A percentile compares a stretch with the other conserved stretches of the same genome.
These are phyloP conservation scores for Wickerhamomyces kurtzmanii DNA, from an alignment of 805 yeast genomes.

Conservation along the genomic window DNA sequence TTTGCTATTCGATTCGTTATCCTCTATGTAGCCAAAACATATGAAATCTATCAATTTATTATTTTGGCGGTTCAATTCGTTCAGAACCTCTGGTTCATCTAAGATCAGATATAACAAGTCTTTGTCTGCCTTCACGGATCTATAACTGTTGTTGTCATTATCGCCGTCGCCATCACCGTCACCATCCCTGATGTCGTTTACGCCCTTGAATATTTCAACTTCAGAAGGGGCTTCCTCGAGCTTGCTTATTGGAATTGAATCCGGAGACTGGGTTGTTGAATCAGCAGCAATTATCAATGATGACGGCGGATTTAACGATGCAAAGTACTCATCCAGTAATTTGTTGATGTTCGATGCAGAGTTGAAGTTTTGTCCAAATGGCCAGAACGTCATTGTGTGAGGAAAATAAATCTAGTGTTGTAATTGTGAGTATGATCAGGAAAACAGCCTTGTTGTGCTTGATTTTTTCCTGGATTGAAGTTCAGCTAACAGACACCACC, in stretches of 20 bases:
- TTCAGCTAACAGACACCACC: too few species aligned
- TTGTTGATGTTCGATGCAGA: slow-evolving; percentile 24
- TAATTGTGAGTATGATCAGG: too few species aligned
- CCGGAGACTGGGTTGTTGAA: not conserved
- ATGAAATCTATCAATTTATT: slow-evolving; percentile 40
- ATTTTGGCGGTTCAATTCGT: slow-evolving; percentile 25
- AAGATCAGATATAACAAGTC: slow-evolving; percentile 25
- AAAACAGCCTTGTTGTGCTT: not conserved
- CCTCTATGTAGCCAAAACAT: slow-evolving; percentile 30
- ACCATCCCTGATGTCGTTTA: not conserved
- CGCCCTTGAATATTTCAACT: too few species aligned
- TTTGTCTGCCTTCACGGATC: slow-evolving; percentile 7
- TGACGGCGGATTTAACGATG: not conserved
- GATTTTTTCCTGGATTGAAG: not conserved
- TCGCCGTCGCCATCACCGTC: not conserved
- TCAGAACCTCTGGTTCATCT: slow-evolving; percentile 27
- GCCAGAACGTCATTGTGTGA: slow-evolving; percentile 36
- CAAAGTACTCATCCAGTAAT: slow-evolving; percentile 30
- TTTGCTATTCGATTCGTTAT: slow-evolving; percentile 4
- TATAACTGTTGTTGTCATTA: not conserved
- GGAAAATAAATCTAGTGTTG: too few species aligned
- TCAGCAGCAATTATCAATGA: too few species aligned
- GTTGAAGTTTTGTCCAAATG: slow-evolving; percentile 27
- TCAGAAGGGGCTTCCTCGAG: too few species aligned
- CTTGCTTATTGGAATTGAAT: too few species aligned